Evolutionary conservation across 129 eudicot genomes (phyloP), one percentile per base, ranked within the genome.

Genomic region (Glebionis coronaria): DNA sequence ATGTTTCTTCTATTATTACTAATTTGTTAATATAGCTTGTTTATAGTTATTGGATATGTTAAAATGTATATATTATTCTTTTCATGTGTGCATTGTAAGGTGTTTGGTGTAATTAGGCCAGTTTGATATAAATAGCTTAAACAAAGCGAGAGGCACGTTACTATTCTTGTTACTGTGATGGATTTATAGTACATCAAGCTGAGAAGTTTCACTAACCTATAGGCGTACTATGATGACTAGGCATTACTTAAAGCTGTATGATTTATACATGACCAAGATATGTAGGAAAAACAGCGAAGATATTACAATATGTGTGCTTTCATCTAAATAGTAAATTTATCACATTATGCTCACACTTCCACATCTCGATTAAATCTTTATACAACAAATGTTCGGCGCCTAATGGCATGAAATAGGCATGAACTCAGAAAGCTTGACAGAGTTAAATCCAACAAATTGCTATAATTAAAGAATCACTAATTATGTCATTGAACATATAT

Each of bases 1-100:
- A 35, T 49, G 5, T 18, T 63, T 0, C 61, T 51, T 67, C 56
- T 35, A 35, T 23, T 63, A 21, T 50, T 44, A 15, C 58, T 70
- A 47, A 29, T 78, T 13, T 62, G 31, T 57, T 2, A 35, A 29
- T 75, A 13, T 46, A 46, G 46, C 64, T 65, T 56, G 53, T 61
- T 5, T 21, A 54, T 27, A 72, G 21, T 42, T 44, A 23, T 52
- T 10, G 7, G 56, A 10, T 69, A 14, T 42, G 7, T 10, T 45
- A 9, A 46, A 62, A 59, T 44, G 6, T 31, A 49, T 59, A 61
- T 35, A 49, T 11, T 4, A 14, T n/a, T 13, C 3, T 31, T 61
- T 35, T 14, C 63, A 27, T 12, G 7, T 58, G 8, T 12, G 0
- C 11, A 25, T 27, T 21, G 44, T 58, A 28, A 57, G 31, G 19